A percentile compares a stretch with the other conserved stretches of the same genome.
These are phyloP conservation scores for Oryza meridionalis DNA, from an alignment of 176 grass and related monocot genomes.

Conservation along the genomic window DNA sequence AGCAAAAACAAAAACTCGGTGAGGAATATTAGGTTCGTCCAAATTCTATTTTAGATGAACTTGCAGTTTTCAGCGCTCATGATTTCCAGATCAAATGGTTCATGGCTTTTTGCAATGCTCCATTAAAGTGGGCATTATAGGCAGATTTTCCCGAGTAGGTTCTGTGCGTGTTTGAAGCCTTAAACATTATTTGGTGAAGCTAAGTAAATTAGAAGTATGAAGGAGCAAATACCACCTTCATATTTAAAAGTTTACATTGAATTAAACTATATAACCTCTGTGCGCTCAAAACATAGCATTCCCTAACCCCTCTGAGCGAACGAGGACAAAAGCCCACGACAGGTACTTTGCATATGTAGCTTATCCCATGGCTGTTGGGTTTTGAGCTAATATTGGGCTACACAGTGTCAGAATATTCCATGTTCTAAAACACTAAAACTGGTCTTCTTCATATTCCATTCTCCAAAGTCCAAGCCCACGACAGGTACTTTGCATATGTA, in stretches of 20 bases:
- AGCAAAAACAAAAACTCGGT: slow-evolving; percentile 15
- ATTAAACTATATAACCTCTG: too few species aligned
- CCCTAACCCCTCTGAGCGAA: not conserved
- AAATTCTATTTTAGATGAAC: not conserved
- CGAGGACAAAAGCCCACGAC: not conserved
- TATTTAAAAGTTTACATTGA: too few species aligned
- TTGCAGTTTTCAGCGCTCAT: not conserved
- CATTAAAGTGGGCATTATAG: not conserved
- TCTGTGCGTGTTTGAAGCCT: not conserved
- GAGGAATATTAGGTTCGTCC: not conserved
- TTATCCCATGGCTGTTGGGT: not conserved
- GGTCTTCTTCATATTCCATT: slow-evolving; percentile 13
- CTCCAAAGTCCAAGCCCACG: not conserved
- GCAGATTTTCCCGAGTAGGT: not conserved
- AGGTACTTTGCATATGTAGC: too few species aligned
- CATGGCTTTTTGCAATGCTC: not conserved
- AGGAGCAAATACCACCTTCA: not conserved
- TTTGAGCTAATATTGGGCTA: not conserved
- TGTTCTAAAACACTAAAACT: not conserved
- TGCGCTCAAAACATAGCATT: not conserved
- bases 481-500: too few species aligned
- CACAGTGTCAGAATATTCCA: not conserved
- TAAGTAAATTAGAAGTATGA: not conserved
- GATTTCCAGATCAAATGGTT: not conserved
- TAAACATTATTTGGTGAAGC: not conserved